These are phyloP conservation scores for Iberis pinnata DNA, from an alignment of 345 rosid species.

Conservation along the genomic window DNA sequence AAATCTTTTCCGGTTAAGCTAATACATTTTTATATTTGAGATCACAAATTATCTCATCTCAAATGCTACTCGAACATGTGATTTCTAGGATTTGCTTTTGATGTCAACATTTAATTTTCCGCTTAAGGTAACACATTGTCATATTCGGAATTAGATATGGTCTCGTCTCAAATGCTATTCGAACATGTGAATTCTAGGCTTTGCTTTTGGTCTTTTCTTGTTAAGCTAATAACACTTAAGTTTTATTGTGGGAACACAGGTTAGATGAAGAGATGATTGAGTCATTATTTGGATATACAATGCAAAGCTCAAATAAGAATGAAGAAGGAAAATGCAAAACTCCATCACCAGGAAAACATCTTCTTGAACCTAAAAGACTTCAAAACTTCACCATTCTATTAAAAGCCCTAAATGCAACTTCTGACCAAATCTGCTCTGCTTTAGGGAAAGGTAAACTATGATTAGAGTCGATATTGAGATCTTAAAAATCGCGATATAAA, in stretches of 20 bases:
- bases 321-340: slow-evolving; percentile 75
- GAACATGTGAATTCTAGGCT: not conserved
- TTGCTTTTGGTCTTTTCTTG: slow-evolving; percentile 18
- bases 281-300: slow-evolving; percentile 82
- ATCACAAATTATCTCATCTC: too few relatives aligned
- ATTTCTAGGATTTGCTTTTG: too few relatives aligned
- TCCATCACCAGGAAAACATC: slow-evolving; percentile 88
- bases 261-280: slow-evolving; percentile 98
- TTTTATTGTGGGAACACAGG: slow-evolving; percentile 38
- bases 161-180: too few relatives aligned
- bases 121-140: too few relatives aligned
- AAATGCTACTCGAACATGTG: too few relatives aligned
- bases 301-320: slow-evolving; percentile 44
- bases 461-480: too few relatives aligned
- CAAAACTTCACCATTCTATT: slow-evolving; percentile 90
- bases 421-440: slow-evolving; percentile 76
- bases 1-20: too few relatives aligned
- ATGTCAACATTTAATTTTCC: too few relatives aligned
- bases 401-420: slow-evolving; percentile 61
- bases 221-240: too few relatives aligned
- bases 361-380: slow-evolving; percentile 84
- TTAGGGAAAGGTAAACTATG: slow-evolving; percentile 54
- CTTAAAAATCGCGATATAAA: too few relatives aligned
- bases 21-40: too few relatives aligned
- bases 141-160: too few relatives aligned